Evolutionary conservation across 495 filamentous ascomycete species (phyloP), one percentile per base, ranked within the genome.

Genomic region (Aspergillus haitiensis): DNA sequence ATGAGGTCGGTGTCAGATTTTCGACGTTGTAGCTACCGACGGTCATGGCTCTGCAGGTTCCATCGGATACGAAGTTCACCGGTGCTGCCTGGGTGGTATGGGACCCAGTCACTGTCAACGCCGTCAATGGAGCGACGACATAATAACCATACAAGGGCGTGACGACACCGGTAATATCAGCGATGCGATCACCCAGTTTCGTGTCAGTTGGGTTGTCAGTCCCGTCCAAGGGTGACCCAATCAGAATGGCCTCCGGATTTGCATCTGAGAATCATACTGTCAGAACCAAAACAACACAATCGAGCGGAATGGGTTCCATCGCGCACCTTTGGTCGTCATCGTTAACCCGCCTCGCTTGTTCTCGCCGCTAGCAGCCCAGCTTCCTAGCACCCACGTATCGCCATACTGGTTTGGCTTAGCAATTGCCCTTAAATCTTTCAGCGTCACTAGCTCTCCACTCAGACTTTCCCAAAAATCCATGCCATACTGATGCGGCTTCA

Each of bases 381-480:
- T 68, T 1, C 85, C 85, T 10, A 78, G 60, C 8, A 86, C 81
- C 82, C 84, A 88, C 6, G 81, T 80, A 55, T 88, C 85, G 13
- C 85, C 82, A 63, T 80, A 87, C 61, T 68, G 74, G 61, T 82
- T 86, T 5, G 83, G 77, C 55, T 72, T 75, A 18, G 75, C 66
- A 44, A 86, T 65, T 7, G 78, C 79, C 1, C 58, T 74, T 3
- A 85, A 74, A 2, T 63, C 74, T 52, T 70, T 71, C 33, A 87
- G 65, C 0, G 75, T 82, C 10, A 87, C 82, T 32, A 84, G 63
- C 64, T 86, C 84, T 16, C 85, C 84, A 55, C 64, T 77, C 52
- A 87, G 62, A 52, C 78, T 81, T 73, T 87, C 80, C 85, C 85
- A 88, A 63, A 87, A 88, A 66, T 87, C 85, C 51, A 88, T 62